Conservation (phyloP, 352 stramenopile species). For the Phytopythium mirpurense region DNA sequence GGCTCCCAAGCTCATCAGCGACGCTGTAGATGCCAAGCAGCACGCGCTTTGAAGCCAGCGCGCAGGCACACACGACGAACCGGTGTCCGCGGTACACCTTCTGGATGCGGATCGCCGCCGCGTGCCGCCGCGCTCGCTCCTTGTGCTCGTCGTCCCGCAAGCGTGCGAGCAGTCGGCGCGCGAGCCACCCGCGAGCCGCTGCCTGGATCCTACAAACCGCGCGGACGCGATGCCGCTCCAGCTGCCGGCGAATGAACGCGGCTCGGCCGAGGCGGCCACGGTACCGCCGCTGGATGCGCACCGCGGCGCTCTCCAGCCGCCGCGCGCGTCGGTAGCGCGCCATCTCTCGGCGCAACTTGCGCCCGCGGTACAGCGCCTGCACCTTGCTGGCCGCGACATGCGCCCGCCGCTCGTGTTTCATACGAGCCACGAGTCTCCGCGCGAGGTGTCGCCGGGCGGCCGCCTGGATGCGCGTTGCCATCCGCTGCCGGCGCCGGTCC, state of each 20-base stretch:
- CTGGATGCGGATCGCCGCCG: conserved; percentile 53
- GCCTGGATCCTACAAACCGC: conserved; percentile 55
- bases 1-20: background rate
- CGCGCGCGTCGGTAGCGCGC: conserved; percentile 13
- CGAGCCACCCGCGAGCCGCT: conserved; percentile 32
- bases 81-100: conserved; percentile 67
- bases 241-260: conserved; percentile 48
- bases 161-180: conserved; percentile 22
- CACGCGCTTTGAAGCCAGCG: background rate
- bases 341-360: conserved; percentile 36
- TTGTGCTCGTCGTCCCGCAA: conserved; percentile 27
- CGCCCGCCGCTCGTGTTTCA: conserved; percentile 17
- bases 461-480: conserved; percentile 51
- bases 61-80: conserved; percentile 15
- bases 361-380: conserved; percentile 54
- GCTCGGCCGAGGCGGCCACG: conserved; percentile 59
- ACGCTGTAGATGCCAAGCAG: background rate
- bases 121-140: conserved; percentile 26
- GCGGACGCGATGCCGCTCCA: conserved; percentile 41
- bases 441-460: conserved; percentile 35
- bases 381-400: conserved; percentile 43
- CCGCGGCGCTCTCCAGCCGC: conserved; percentile 34
- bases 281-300: conserved; percentile 65
- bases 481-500: conserved; percentile 28
- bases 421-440: conserved; percentile 15